Percentiles rank a stretch among this genome's conserved stretches.
Conservation (phyloP, 208 protist genomes). For the Trypanosoma melophagium region DNA sequence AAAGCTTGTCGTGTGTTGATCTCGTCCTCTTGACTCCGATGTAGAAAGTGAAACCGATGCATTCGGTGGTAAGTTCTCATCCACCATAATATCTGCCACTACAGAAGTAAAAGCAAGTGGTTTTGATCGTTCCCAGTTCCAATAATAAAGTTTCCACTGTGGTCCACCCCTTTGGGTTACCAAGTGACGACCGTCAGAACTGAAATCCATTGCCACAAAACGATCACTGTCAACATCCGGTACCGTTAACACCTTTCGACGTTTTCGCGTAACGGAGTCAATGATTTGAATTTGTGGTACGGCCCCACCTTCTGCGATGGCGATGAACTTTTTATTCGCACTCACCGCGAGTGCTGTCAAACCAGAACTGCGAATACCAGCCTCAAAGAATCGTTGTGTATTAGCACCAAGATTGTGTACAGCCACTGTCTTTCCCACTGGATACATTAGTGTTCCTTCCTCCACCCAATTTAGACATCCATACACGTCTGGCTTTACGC, state of each 20-base stretch:
- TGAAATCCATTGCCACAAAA: constrained; percentile 83
- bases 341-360: constrained; percentile 91
- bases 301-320: constrained; percentile 87
- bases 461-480: constrained; percentile 80
- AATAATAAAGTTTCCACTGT: constrained; percentile 85
- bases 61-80: not conserved
- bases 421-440: constrained; percentile 78
- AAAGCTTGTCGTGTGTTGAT: not conserved
- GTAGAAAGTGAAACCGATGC: too few species aligned
- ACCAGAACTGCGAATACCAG: constrained; percentile 60
- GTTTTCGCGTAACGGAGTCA: constrained; percentile 84
- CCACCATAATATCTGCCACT: constrained; percentile 6
- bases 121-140: constrained; percentile 91
- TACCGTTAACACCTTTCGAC: constrained; percentile 81
- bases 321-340: constrained; percentile 94
- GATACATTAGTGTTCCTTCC: constrained; percentile 87
- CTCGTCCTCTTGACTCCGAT: not conserved
- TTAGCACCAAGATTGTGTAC: constrained; percentile 82
- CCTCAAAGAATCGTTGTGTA: constrained; percentile 82
- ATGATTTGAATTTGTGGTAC: constrained; percentile 83
- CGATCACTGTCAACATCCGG: constrained; percentile 72
- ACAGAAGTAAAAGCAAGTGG: constrained; percentile 66
- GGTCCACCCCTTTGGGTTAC: constrained; percentile 85
- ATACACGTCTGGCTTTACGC: constrained; percentile 60
- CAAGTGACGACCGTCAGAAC: constrained; percentile 83